These are phyloP conservation scores for Debaryomyces hansenii DNA, from an alignment of 805 yeast genomes.

Conservation along the genomic window DNA sequence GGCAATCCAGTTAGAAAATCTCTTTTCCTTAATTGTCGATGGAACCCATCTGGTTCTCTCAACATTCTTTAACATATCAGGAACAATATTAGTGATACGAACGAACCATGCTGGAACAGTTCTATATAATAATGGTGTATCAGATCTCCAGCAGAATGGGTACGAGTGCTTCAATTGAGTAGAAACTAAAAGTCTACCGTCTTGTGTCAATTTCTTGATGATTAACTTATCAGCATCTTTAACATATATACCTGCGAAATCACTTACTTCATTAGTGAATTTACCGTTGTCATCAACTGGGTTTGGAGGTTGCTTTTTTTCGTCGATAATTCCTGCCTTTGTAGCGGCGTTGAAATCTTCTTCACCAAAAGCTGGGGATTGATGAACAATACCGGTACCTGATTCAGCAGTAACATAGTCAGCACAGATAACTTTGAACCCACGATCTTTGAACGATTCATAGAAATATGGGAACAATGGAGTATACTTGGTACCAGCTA, in stretches of 20 bases:
- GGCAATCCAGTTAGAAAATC: constrained; percentile 97
- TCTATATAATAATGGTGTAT: constrained; percentile 93
- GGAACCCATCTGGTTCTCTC: constrained; percentile 96
- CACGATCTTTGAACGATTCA: constrained; percentile 72
- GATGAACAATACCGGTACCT: constrained; percentile 99
- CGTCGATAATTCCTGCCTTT: constrained; percentile 70
- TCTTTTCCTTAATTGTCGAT: constrained; percentile 80
- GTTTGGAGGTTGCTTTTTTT: constrained; percentile 75
- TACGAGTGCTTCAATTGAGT: constrained; percentile 92
- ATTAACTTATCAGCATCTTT: constrained; percentile 94
- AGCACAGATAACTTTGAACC: constrained; percentile 78
- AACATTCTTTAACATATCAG: constrained; percentile 84
- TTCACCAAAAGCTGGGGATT: constrained; percentile 99
- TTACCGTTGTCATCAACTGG: constrained; percentile 93
- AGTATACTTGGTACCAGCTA: constrained; percentile 74
- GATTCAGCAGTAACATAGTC: constrained; percentile 88
- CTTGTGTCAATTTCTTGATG: constrained; percentile 77
- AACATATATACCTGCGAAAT: constrained; percentile 81
- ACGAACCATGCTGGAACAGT: constrained; percentile 99
- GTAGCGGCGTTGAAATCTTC: constrained; percentile 88
- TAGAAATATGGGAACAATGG: constrained; percentile 84
- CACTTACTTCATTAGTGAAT: constrained; percentile 73
- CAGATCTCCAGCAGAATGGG: constrained; percentile 99
- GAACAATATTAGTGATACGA: constrained; percentile 81
- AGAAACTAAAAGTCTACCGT: constrained; percentile 71